These are phyloP conservation scores for Cinnamomum micranthum DNA, from an alignment of 164 flowering plant genomes.

Conservation along the genomic window DNA sequence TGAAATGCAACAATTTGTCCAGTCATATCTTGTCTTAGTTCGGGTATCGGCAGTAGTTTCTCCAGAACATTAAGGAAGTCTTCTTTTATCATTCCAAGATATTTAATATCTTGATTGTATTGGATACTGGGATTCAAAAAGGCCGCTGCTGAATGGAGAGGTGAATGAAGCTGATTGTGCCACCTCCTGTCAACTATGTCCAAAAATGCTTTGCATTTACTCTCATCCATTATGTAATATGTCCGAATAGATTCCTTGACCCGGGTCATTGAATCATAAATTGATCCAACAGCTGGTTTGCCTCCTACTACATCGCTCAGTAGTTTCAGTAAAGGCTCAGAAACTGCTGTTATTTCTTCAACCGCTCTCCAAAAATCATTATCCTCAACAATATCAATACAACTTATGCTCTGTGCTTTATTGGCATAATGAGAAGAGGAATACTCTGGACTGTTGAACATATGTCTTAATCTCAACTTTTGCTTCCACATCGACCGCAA, in stretches of 20 bases:
- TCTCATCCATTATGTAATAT: slow-evolving; percentile 91
- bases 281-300: slow-evolving; percentile 72
- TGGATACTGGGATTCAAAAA: slow-evolving; percentile 89
- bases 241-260: slow-evolving; percentile 92
- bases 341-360: slow-evolving; percentile 79
- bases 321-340: slow-evolving; percentile 79
- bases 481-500: slow-evolving; percentile 70
- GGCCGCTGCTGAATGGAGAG: slow-evolving; percentile 91
- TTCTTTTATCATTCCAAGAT: slow-evolving; percentile 60
- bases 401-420: slow-evolving; percentile 54
- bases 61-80: slow-evolving; percentile 71
- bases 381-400: slow-evolving; percentile 60
- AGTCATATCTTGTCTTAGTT: slow-evolving; percentile 71
- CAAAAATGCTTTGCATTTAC: slow-evolving; percentile 73
- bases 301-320: slow-evolving; percentile 81
- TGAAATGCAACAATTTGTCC: slow-evolving; percentile 62
- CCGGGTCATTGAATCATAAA: slow-evolving; percentile 78
- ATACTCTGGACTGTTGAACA: slow-evolving; percentile 75
- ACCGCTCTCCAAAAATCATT: slow-evolving; percentile 77
- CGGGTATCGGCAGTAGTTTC: slow-evolving; percentile 76
- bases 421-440: slow-evolving; percentile 43
- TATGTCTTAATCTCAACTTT: slow-evolving; percentile 56
- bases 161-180: slow-evolving; percentile 81
- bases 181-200: slow-evolving; percentile 85
- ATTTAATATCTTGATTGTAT: slow-evolving; percentile 79